Conservation (phyloP, 1,284 basidiomycete genomes). For the Trametes versicolor region DNA sequence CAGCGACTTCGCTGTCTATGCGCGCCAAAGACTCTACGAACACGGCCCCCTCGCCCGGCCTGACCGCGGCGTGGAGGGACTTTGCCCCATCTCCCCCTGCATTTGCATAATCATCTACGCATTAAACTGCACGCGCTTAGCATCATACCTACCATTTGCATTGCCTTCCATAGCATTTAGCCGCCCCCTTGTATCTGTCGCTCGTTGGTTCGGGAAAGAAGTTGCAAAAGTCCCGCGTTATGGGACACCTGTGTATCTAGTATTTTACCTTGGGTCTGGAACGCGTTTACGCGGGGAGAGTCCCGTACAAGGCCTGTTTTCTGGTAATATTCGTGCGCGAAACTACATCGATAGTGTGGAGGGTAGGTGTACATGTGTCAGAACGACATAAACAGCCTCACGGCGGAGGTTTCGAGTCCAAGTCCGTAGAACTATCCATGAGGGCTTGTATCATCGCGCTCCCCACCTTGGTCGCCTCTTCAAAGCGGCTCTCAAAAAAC, state of each 20-base stretch:
- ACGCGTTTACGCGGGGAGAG: not conserved
- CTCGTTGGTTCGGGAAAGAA: slow-evolving; percentile 26
- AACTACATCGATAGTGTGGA: not conserved
- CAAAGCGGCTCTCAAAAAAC: slow-evolving; percentile 92
- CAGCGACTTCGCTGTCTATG: not conserved
- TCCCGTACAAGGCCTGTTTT: not conserved
- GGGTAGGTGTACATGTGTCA: not conserved
- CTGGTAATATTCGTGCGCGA: too few species aligned
- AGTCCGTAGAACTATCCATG: slow-evolving; percentile 57
- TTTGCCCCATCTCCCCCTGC: not conserved
- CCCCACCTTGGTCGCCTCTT: slow-evolving; percentile 85
- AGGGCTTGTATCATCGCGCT: slow-evolving; percentile 94
- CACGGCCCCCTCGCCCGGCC: not conserved
- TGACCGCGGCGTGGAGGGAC: not conserved
- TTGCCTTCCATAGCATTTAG: not conserved
- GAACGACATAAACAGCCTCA: not conserved
- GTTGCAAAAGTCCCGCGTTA: slow-evolving; percentile 25
- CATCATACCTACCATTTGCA: slow-evolving; percentile 12
- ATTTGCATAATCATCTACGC: not conserved
- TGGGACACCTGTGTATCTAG: slow-evolving; percentile 30
- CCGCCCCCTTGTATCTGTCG: slow-evolving; percentile 23
- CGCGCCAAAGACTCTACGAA: not conserved
- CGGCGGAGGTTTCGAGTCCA: slow-evolving; percentile 7
- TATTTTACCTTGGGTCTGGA: slow-evolving; percentile 19
- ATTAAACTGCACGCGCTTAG: slow-evolving; percentile 1